Conservation (phyloP, 345 rosid genomes). For the Excoecaria agallocha region DNA sequence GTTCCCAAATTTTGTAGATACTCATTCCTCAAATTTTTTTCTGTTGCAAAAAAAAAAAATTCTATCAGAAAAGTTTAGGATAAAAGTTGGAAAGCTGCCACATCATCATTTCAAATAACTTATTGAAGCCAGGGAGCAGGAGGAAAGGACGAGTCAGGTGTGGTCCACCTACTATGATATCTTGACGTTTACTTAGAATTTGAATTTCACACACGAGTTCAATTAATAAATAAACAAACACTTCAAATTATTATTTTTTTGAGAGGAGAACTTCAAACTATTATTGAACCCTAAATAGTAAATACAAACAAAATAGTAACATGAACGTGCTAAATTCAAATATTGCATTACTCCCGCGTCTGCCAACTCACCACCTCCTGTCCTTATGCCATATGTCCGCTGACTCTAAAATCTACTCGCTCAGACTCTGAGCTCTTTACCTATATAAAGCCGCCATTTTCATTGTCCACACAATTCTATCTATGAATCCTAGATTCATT, state of each 20-base stretch:
- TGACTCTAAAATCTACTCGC: conserved; percentile 26
- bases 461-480: background rate
- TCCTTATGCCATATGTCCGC: background rate
- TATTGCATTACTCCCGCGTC: conserved; percentile 8
- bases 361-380: background rate
- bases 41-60: no score
- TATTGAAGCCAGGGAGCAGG: background rate
- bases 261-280: no score
- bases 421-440: background rate
- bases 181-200: background rate
- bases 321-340: background rate
- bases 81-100: no score
- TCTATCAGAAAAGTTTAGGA: no score
- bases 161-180: conserved; percentile 2
- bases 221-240: no score
- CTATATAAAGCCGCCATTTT: conserved; percentile 31
- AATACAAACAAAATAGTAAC: background rate
- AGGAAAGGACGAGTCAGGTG: background rate
- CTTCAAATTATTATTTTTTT: no score
- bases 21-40: no score
- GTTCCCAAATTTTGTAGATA: no score
- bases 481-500: background rate
- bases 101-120: no score
- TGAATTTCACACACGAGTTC: conserved; percentile 8
- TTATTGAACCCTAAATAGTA: background rate